A percentile compares a stretch with the other conserved stretches of the same genome.
These are phyloP conservation scores for Colletotrichum viniferum DNA, from an alignment of 2,329 filamentous ascomycete species.

Conservation along the genomic window DNA sequence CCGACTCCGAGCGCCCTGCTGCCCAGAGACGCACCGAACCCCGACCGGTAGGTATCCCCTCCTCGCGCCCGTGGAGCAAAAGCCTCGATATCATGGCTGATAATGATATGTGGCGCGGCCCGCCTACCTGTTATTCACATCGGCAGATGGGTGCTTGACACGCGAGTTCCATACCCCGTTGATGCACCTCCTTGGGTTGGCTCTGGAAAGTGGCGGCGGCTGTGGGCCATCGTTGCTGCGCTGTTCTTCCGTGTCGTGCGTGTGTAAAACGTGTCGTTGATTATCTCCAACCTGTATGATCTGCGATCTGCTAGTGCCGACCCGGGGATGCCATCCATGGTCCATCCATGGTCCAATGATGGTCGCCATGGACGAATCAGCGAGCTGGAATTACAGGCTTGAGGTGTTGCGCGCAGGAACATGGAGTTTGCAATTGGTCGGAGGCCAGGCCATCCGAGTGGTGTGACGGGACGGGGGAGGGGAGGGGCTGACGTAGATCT, in stretches of 20 bases:
- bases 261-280: background rate
- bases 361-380: constrained; percentile 8
- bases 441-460: constrained; percentile 1
- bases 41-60: background rate
- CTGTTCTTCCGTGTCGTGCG: background rate
- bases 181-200: background rate
- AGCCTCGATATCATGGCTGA: background rate
- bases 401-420: constrained; percentile 5
- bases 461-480: background rate
- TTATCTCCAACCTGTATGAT: background rate
- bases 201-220: background rate
- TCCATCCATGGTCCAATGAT: too few species aligned
- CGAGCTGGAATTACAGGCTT: background rate
- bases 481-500: constrained; percentile 1
- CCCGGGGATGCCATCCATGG: background rate
- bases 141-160: background rate
- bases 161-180: background rate
- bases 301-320: background rate
- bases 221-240: background rate
- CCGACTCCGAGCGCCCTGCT: background rate
- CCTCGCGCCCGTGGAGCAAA: background rate
- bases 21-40: background rate
- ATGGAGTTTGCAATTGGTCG: background rate
- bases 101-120: background rate
- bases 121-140: background rate